A percentile compares a stretch with the other conserved stretches of the same genome.
Conservation (phyloP, 2,329 filamentous ascomycete genomes). For the Biscogniauxia mediterranea region DNA sequence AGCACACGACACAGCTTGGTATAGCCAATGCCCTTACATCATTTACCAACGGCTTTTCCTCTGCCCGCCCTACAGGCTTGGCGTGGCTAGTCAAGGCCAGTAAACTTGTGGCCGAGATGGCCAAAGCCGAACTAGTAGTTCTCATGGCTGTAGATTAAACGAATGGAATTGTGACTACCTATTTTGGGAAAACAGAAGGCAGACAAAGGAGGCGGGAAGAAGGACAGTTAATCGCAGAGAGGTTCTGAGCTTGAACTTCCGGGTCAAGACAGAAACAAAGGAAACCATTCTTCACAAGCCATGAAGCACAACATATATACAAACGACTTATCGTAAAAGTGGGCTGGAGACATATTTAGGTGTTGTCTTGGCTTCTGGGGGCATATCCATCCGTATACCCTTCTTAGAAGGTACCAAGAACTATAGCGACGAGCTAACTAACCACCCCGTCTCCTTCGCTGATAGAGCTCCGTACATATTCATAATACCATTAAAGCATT, state of each 20-base stretch:
- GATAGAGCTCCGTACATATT: neutral
- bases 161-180: neutral
- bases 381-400: neutral
- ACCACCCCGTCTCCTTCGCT: neutral
- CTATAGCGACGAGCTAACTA: neutral
- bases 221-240: neutral
- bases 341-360: neutral
- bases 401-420: neutral
- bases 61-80: conserved; percentile 16
- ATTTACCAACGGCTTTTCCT: conserved; percentile 19
- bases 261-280: neutral
- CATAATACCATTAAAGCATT: neutral
- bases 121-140: conserved; percentile 12
- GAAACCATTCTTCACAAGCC: neutral
- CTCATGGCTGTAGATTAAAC: conserved; percentile 20
- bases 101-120: conserved; percentile 17
- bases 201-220: neutral
- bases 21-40: conserved; percentile 17
- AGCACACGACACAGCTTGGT: conserved; percentile 4
- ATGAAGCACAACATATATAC: neutral
- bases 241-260: neutral
- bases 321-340: neutral
- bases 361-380: neutral
- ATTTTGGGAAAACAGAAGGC: neutral
- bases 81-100: conserved; percentile 23